These are phyloP conservation scores for Rhododendron kiyosumense DNA, from an alignment of 148 eudicot species.

Conservation along the genomic window DNA sequence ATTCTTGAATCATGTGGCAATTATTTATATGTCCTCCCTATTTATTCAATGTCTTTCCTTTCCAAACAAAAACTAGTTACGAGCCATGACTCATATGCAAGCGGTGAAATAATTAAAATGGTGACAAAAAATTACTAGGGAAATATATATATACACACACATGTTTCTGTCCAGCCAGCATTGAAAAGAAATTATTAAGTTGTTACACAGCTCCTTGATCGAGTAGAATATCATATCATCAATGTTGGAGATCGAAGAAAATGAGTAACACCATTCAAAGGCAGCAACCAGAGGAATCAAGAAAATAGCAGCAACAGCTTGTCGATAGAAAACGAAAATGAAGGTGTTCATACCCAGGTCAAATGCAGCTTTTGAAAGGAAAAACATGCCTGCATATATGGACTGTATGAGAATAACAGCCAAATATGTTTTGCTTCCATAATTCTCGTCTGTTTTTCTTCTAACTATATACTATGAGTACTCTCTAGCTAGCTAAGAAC, in stretches of 20 bases:
- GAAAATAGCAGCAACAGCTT: slow-evolving; percentile 58
- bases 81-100: too few species aligned
- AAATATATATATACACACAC: background rate
- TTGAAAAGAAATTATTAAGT: too few species aligned
- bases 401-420: slow-evolving; percentile 44
- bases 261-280: slow-evolving; percentile 43
- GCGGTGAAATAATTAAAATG: background rate
- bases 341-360: slow-evolving; percentile 65
- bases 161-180: too few species aligned
- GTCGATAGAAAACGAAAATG: slow-evolving; percentile 73
- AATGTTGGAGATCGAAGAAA: background rate
- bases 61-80: background rate
- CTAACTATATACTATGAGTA: background rate
- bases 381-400: slow-evolving; percentile 66
- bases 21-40: background rate
- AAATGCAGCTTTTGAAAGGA: slow-evolving; percentile 79
- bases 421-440: slow-evolving; percentile 40
- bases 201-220: too few species aligned
- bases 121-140: background rate
- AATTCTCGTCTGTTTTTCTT: background rate
- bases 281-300: slow-evolving; percentile 49
- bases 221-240: background rate
- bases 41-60: background rate
- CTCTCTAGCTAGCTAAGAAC: background rate
- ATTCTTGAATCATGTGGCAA: background rate